Conservation (phyloP, 371 early-diverging fungal genomes). For the Apophysomyces variabilis region DNA sequence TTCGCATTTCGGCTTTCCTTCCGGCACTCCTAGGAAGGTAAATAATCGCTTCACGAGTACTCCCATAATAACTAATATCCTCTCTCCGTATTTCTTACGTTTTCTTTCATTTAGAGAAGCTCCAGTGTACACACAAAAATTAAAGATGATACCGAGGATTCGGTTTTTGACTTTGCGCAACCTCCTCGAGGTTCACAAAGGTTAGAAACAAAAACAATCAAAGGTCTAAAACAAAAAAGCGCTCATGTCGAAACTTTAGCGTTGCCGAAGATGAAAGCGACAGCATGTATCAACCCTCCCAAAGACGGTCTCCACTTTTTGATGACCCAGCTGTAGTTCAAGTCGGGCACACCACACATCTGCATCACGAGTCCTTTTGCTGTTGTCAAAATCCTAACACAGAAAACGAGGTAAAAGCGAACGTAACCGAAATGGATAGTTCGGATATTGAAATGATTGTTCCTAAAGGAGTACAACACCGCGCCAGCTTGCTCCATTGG, state of each 20-base stretch:
- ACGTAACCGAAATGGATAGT: not conserved
- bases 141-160: not conserved
- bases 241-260: not conserved
- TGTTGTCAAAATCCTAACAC: not conserved
- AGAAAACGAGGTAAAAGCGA: not conserved
- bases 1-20: not conserved
- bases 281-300: slow-evolving; percentile 25
- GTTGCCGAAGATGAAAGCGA: slow-evolving; percentile 25
- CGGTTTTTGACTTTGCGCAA: not conserved
- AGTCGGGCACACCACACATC: slow-evolving; percentile 22
- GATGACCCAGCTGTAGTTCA: slow-evolving; percentile 39
- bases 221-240: too few relatives aligned
- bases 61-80: not conserved
- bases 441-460: not conserved
- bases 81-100: not conserved
- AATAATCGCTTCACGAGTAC: not conserved
- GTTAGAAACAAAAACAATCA: too few relatives aligned
- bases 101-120: not conserved
- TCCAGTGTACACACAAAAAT: not conserved
- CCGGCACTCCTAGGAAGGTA: slow-evolving; percentile 1
- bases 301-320: slow-evolving; percentile 31
- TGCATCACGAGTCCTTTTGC: not conserved
- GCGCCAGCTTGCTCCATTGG: not conserved
- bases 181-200: not conserved
- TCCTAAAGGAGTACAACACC: not conserved